A percentile compares a stretch with the other conserved stretches of the same genome.
Conservation (phyloP, 768 basidiomycete genomes). For the Scleroderma citrinum region DNA sequence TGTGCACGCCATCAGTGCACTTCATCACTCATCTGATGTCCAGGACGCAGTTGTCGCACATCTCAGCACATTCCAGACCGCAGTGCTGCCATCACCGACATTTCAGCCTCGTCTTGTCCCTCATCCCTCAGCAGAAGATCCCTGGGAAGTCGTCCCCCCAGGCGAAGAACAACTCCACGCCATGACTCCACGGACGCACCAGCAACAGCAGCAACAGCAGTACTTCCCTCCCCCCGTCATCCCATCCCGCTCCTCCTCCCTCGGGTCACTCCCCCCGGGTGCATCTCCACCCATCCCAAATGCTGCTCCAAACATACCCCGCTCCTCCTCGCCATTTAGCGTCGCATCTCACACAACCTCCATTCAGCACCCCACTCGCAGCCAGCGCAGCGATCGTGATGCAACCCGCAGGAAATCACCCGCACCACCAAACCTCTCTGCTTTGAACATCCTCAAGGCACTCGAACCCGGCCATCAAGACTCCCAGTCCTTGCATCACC, state of each 20-base stretch:
- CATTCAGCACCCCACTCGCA: conserved; percentile 12
- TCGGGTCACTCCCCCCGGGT: conserved; percentile 38
- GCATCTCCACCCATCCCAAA: conserved; percentile 35
- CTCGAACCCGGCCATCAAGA: conserved; percentile 48
- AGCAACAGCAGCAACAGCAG: too few relatives aligned
- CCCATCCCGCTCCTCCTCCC: conserved; percentile 48
- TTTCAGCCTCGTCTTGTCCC: conserved; percentile 20
- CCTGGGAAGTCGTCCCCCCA: conserved; percentile 39
- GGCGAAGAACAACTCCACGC: conserved; percentile 19
- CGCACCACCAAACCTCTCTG: conserved; percentile 28
- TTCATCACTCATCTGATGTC: background rate
- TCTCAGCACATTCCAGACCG: conserved; percentile 7
- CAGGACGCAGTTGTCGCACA: conserved; percentile 25
- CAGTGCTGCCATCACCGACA: conserved; percentile 1
- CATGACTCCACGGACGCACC: conserved; percentile 18
- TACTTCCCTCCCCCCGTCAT: conserved; percentile 24
- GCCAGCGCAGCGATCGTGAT: conserved; percentile 17
- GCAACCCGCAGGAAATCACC: conserved; percentile 25
- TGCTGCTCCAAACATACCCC: conserved; percentile 14
- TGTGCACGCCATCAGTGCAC: background rate
- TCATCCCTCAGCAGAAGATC: conserved; percentile 35
- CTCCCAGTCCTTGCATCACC: conserved; percentile 7
- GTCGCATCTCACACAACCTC: conserved; percentile 20
- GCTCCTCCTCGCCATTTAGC: conserved; percentile 46
- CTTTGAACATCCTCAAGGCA: conserved; percentile 53